Evolutionary conservation across 2,329 filamentous ascomycete species (phyloP).

Genomic region (Triangularia verruculosa): DNA sequence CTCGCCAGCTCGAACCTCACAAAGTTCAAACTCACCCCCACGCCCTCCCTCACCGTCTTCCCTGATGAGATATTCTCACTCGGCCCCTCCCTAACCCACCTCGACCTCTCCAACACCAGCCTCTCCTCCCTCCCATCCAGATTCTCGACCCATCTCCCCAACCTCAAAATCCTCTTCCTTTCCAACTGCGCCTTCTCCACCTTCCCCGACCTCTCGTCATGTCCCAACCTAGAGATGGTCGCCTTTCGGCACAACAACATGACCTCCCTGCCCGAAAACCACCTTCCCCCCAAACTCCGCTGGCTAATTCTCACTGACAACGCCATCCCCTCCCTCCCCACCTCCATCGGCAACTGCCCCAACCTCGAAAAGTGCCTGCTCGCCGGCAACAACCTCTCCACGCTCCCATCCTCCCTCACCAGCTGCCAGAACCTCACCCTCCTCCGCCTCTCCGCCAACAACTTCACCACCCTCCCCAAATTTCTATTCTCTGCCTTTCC

Average conservation of each 20-base stretch:
- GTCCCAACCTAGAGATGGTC: constrained; percentile 47
- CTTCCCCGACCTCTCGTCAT: constrained; percentile 45
- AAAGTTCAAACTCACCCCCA: constrained; percentile 36
- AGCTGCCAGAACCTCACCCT: constrained; percentile 43
- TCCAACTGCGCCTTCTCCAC: constrained; percentile 43
- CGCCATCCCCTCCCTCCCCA: constrained; percentile 37
- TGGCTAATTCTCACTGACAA: constrained; percentile 51
- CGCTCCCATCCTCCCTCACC: constrained; percentile 42
- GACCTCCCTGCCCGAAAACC: constrained; percentile 39
- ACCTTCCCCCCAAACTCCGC: constrained; percentile 42
- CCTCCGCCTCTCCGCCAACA: constrained; percentile 44
- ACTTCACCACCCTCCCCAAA: constrained; percentile 36
- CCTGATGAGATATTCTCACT: constrained; percentile 41
- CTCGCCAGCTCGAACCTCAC: constrained; percentile 31
- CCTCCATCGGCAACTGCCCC: constrained; percentile 41
- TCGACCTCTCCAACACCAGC: constrained; percentile 48
- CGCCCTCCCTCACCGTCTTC: constrained; percentile 34
- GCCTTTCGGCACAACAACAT: constrained; percentile 48
- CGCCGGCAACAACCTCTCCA: constrained; percentile 42
- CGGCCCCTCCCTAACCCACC: constrained; percentile 41
- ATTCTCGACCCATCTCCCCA: constrained; percentile 38
- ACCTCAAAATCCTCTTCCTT: constrained; percentile 46
- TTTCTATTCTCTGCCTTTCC: constrained; percentile 44
- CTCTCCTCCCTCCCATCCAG: constrained; percentile 40
- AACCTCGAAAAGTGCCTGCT: constrained; percentile 49